Evolutionary conservation across 441 rosid genomes (phyloP), one percentile per base, ranked within the genome.

Genomic region (Metrosideros polymorpha): DNA sequence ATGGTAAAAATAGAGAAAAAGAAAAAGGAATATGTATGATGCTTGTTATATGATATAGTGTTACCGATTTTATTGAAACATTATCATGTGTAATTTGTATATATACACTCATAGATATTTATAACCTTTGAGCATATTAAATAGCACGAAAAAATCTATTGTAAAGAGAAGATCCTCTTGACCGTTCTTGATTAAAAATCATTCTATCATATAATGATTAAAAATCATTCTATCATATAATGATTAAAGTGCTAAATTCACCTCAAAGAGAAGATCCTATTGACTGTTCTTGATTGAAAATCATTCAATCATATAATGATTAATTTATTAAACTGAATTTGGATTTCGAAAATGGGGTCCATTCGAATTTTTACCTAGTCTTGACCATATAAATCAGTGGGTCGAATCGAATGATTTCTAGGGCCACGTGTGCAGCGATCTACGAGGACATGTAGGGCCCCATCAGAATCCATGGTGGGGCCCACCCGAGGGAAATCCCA

Each of bases 331-430:
- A 49, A 12, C 3, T 32, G 76, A 35, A 63, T 32, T 24, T 9
- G 77, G 39, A 5, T 66, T 35, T 66, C 5, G 45, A 32, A 39
- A 35, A 35, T 19, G 2, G 24, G 27, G 24, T 19, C 9, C 0
- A 6, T 66, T 66, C 6, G 13, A 5, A 5, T 66, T 66, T 55
- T 63, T 9, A 32, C 77, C 2, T 2, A 2, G 8, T 4, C 6
- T 7, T 5, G 13, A 2, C 1, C 3, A 3, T 2, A 9, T 66
- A 5, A 18, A 19, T 18, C 0, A 12, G 35, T 12, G 27, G 27
- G n/a, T 22, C 47, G 24, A 22, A 39, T 71, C 47, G 4, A 22
- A 71, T 71, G 17, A 71, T 71, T 35, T 12, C 14, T 12, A 71
- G 79, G 5, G 47, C 47, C 79, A 39, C 79, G 47, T 71, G 25